These are phyloP conservation scores for Beauveria varroae DNA, from an alignment of 2,329 filamentous ascomycete genomes.

Conservation along the genomic window DNA sequence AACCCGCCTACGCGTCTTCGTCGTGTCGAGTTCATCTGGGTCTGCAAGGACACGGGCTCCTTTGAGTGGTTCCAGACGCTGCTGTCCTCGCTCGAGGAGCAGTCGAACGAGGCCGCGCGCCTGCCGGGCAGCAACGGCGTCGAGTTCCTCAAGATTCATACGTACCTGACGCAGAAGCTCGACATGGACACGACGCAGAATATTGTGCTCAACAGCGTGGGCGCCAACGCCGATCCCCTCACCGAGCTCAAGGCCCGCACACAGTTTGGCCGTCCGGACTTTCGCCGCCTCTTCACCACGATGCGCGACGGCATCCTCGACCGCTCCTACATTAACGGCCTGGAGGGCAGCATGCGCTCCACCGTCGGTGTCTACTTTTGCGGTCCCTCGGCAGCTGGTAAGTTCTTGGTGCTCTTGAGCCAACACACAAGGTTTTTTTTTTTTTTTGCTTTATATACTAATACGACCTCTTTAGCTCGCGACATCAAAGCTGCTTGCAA, in stretches of 20 bases:
- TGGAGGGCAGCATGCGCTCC: constrained; percentile 69
- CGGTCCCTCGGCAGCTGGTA: constrained; percentile 67
- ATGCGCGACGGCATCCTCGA: constrained; percentile 87
- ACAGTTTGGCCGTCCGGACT: constrained; percentile 93
- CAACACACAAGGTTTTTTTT: too few relatives aligned
- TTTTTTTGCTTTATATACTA: constrained; percentile 24
- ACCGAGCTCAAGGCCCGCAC: constrained; percentile 86
- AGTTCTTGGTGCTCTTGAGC: constrained; percentile 19
- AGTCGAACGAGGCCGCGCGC: constrained; percentile 64
- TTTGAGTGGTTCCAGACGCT: constrained; percentile 99
- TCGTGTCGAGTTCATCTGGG: constrained; percentile 98
- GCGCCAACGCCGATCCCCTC: constrained; percentile 77
- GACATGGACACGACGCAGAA: constrained; percentile 92
- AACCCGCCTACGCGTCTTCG: constrained; percentile 85
- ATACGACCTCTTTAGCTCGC: constrained; percentile 48
- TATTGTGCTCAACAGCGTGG: constrained; percentile 93
- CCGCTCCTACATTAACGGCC: constrained; percentile 73
- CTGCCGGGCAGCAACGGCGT: constrained; percentile 58
- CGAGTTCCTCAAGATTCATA: constrained; percentile 96
- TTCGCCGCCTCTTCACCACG: constrained; percentile 65
- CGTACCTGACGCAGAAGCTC: constrained; percentile 89
- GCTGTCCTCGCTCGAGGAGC: constrained; percentile 80
- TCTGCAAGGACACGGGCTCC: constrained; percentile 88
- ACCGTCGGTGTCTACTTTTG: constrained; percentile 98
- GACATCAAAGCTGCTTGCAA: constrained; percentile 80